phyloP scores from a whole-genome alignment of 306 rosid species.

The Rosa chinensis region DNA sequence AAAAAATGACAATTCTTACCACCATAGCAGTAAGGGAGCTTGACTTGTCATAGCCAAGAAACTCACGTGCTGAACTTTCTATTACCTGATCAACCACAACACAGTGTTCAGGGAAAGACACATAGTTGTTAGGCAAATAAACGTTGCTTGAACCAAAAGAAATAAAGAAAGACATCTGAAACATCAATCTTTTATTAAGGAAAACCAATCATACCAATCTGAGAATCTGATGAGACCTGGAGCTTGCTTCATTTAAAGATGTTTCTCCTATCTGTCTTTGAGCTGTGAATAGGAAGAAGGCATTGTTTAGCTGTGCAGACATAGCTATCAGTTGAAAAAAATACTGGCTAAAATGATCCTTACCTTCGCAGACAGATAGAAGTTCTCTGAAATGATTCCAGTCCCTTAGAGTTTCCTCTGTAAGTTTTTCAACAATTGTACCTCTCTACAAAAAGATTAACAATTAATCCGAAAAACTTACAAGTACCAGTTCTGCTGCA shows the following conservation, averaged over 20 bases:
- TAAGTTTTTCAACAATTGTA: conserved; percentile 84
- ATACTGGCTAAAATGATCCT: conserved; percentile 31
- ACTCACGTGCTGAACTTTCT: conserved; percentile 92
- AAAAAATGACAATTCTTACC: conserved; percentile 45
- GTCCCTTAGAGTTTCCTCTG: conserved; percentile 76
- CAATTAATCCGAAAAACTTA: conserved; percentile 26
- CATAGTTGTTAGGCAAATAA: conserved; percentile 10
- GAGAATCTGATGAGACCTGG: conserved; percentile 98
- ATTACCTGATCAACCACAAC: conserved; percentile 58
- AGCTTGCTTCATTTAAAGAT: conserved; percentile 92
- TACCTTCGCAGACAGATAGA: conserved; percentile 84
- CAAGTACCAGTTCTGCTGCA: conserved; percentile 19
- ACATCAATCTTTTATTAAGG: conserved; percentile 5
- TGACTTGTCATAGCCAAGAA: conserved; percentile 85
- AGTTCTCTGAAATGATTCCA: conserved; percentile 88
- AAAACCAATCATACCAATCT: conserved; percentile 62
- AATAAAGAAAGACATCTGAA: neutral
- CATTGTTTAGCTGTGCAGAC: conserved; percentile 20
- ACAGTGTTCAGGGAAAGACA: conserved; percentile 25
- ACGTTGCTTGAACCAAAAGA: conserved; percentile 1
- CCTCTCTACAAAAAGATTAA: conserved; percentile 71
- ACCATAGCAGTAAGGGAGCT: conserved; percentile 90
- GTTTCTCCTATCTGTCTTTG: conserved; percentile 99
- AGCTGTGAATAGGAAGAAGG: conserved; percentile 47
- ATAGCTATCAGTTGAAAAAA: conserved; percentile 14